Evolutionary conservation across 2,329 filamentous ascomycete genomes (phyloP).

Genomic region (Penicillium hesseltinei): DNA sequence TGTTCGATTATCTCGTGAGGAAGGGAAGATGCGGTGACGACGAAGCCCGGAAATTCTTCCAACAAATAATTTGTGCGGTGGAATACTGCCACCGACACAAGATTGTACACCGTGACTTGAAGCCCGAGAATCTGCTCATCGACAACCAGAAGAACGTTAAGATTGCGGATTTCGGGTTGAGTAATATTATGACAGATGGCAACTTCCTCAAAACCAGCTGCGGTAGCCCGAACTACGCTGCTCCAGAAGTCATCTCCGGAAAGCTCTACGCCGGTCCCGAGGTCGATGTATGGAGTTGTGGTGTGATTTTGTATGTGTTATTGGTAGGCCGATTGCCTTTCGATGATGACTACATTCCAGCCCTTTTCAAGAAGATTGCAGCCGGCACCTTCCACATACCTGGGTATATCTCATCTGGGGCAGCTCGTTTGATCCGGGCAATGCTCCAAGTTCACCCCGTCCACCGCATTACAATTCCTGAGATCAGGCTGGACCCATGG

Average conservation of each 20-base stretch:
- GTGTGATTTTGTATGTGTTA: conserved; percentile 65
- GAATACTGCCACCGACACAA: conserved; percentile 99
- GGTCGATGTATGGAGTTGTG: conserved; percentile 81
- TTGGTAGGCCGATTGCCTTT: conserved; percentile 76
- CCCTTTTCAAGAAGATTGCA: conserved; percentile 95
- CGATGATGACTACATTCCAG: conserved; percentile 97
- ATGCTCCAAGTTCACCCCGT: conserved; percentile 97
- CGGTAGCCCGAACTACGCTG: conserved; percentile 96
- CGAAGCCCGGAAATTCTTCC: conserved; percentile 95
- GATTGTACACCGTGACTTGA: conserved; percentile 95
- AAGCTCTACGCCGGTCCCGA: conserved; percentile 97
- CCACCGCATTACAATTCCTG: conserved; percentile 87
- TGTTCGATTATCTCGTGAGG: conserved; percentile 97
- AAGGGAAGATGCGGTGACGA: conserved; percentile 87
- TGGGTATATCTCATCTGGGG: conserved; percentile 82
- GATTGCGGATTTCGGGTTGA: conserved; percentile 97
- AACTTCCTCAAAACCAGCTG: conserved; percentile 99
- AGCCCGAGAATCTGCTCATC: conserved; percentile 93
- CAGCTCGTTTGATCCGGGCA: conserved; percentile 71
- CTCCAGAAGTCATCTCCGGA: conserved; percentile 94
- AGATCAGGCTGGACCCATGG: conserved; percentile 92
- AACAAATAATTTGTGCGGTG: conserved; percentile 97
- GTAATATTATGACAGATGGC: conserved; percentile 99
- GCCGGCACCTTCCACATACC: conserved; percentile 91
- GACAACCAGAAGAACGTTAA: conserved; percentile 97